These are phyloP conservation scores for Rhynchospora tenuis DNA, from an alignment of 176 grass and related monocot species.

Conservation along the genomic window DNA sequence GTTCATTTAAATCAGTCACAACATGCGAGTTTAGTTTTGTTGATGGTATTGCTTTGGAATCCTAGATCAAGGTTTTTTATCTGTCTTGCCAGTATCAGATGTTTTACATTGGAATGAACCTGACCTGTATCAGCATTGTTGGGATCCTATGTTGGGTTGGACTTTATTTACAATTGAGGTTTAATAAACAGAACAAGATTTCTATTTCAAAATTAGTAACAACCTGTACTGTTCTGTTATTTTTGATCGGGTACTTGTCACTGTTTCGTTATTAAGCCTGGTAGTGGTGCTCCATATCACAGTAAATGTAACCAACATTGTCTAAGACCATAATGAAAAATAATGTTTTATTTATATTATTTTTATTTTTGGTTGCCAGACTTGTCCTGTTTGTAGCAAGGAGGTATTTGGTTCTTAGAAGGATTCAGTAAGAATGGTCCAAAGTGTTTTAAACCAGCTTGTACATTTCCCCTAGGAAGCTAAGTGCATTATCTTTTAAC, in stretches of 20 bases:
- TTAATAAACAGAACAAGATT: background rate
- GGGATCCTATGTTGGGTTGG: background rate
- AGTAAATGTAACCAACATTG: background rate
- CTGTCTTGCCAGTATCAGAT: background rate
- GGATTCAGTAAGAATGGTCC: background rate
- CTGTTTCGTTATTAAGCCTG: background rate
- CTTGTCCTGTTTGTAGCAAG: conserved; percentile 70
- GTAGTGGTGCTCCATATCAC: background rate
- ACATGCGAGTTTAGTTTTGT: background rate
- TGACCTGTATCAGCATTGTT: background rate
- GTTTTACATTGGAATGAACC: background rate
- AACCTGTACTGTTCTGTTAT: background rate
- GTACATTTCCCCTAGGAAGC: background rate
- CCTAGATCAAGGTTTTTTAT: background rate
- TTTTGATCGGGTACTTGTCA: no score
- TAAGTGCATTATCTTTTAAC: background rate
- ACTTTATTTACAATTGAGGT: background rate
- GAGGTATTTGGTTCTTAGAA: conserved; percentile 53
- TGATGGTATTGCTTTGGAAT: conserved; percentile 1
- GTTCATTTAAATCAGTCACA: background rate
- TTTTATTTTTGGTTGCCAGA: conserved; percentile 31
- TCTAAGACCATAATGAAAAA: background rate
- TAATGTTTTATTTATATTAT: background rate
- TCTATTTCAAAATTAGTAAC: background rate
- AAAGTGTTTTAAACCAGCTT: background rate